phyloP scores from a whole-genome alignment of 163 green algal genomes.

The Prototheca cutis region DNA sequence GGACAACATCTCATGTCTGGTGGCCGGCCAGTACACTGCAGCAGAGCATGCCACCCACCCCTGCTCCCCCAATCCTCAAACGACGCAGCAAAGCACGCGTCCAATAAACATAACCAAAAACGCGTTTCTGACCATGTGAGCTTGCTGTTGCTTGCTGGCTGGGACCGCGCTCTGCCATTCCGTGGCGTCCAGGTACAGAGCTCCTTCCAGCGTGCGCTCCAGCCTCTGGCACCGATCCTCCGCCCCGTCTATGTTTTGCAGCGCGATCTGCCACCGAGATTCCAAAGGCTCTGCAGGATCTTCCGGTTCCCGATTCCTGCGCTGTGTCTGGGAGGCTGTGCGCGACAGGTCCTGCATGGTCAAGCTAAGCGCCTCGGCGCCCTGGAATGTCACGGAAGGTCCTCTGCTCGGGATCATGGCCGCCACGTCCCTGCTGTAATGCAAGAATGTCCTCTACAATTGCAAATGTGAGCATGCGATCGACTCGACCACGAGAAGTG shows the following conservation, averaged over 20 bases:
- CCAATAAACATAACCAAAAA: background rate
- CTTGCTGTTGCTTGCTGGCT: constrained; percentile 3
- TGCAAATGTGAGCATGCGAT: too few relatives aligned
- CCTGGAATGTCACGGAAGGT: too few relatives aligned
- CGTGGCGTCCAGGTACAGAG: constrained; percentile 13
- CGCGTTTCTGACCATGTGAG: background rate
- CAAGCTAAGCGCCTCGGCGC: background rate
- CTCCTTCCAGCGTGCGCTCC: constrained; percentile 3
- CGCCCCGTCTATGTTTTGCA: constrained; percentile 8
- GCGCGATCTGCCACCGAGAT: constrained; percentile 5
- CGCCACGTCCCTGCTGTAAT: too few relatives aligned
- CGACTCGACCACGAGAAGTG: too few relatives aligned
- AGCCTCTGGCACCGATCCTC: background rate
- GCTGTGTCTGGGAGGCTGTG: background rate
- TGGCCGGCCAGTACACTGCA: too few relatives aligned
- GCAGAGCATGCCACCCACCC: too few relatives aligned
- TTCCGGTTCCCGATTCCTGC: background rate
- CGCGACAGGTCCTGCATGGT: constrained; percentile 13
- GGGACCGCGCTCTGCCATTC: constrained; percentile 10
- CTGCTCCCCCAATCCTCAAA: background rate
- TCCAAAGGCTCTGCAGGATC: background rate
- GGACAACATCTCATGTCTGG: too few relatives aligned
- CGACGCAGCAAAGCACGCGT: background rate
- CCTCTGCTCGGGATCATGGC: too few relatives aligned
- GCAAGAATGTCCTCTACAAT: too few relatives aligned